Base-by-base conservation (phyloP, 148 eudicot genomes). In the Tetragonia tetragonoides region DNA sequence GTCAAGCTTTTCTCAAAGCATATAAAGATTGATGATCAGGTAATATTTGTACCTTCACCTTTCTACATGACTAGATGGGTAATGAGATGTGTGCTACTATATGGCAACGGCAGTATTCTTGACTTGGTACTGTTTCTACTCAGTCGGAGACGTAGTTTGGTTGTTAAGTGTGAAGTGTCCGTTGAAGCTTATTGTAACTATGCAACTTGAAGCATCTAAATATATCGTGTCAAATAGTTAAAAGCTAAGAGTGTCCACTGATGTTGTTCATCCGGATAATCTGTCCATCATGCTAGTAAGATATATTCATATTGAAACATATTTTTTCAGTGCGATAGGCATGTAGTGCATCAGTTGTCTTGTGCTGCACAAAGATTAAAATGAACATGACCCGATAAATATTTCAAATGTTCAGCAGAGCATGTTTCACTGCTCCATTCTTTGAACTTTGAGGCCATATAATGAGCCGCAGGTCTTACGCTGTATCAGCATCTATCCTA, bases 1-100 rank as follows among this genome's bases (percentile, higher is more conserved):
- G 92, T 86, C 49, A 95, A 95, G 87, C 89, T 95, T 51, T 95
- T 95, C 86, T 90, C 99, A 49, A 95, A 95, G 89, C 99, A 95
- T 81, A 88, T 95, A 80, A 95, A 95, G 88, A 76, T 95, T 46
- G 94, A 93, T 79, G 99, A 95, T 28, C 99, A 95, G 97, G 99
- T 95, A 82, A 24, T 77, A 37, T 53, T 82, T 73, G 65, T 44
- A 57, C 38, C 72, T 60, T 74, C 23, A 59, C 20, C 28, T 70
- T 63, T 54, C 71, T 78, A 46, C 53, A 8, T 7, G 20, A 68
- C 10, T 73, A 38, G 66, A 53, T 70, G 75, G 70, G 23, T 21
- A 67, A 28, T 12, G 66, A 72, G 10, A 60, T n/a, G 21, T 49
- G 5, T 18, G 17, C 1, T 20, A 5, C 23, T 15, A 15, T 59